phyloP scores from a whole-genome alignment of 2,329 filamentous ascomycete species.

The Alternaria metachromatica region DNA sequence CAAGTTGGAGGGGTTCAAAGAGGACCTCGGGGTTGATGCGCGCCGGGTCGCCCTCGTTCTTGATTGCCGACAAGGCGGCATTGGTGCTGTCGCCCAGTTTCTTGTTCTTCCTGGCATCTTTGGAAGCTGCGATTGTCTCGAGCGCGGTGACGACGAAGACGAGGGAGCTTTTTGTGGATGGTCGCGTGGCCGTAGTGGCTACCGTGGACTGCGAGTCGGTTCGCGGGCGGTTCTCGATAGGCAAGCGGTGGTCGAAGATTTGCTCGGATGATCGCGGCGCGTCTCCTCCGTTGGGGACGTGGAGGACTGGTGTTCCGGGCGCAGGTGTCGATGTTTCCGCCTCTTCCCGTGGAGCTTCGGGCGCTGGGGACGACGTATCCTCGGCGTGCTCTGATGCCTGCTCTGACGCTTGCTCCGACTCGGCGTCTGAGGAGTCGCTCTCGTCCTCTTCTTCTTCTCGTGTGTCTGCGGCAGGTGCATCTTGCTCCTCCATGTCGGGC shows the following conservation, averaged over 20 bases:
- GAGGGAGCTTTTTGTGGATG: slow-evolving; percentile 83
- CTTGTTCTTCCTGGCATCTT: slow-evolving; percentile 87
- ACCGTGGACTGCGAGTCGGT: slow-evolving; percentile 67
- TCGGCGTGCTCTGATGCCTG: slow-evolving; percentile 10
- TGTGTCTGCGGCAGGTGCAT: neutral
- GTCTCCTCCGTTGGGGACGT: slow-evolving; percentile 33
- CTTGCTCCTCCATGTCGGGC: neutral
- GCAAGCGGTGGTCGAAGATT: slow-evolving; percentile 44
- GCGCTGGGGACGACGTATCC: slow-evolving; percentile 19
- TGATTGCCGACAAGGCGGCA: slow-evolving; percentile 83
- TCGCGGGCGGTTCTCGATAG: slow-evolving; percentile 51
- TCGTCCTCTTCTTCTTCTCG: slow-evolving; percentile 2
- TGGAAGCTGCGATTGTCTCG: slow-evolving; percentile 88
- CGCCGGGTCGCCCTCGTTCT: slow-evolving; percentile 75
- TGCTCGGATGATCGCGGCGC: slow-evolving; percentile 42
- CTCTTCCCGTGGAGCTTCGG: slow-evolving; percentile 21
- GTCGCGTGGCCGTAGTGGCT: slow-evolving; percentile 57
- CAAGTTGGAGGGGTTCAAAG: slow-evolving; percentile 88
- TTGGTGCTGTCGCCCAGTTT: slow-evolving; percentile 82
- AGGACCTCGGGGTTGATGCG: slow-evolving; percentile 89
- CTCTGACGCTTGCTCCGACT: slow-evolving; percentile 28
- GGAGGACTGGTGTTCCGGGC: slow-evolving; percentile 31
- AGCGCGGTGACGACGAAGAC: slow-evolving; percentile 95
- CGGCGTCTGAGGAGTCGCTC: slow-evolving; percentile 18
- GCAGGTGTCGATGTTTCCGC: slow-evolving; percentile 28